Percentiles rank a stretch among this genome's conserved stretches.
Conservation (phyloP, 2,329 filamentous ascomycete species). For the Paramyrothecium sp. region DNA sequence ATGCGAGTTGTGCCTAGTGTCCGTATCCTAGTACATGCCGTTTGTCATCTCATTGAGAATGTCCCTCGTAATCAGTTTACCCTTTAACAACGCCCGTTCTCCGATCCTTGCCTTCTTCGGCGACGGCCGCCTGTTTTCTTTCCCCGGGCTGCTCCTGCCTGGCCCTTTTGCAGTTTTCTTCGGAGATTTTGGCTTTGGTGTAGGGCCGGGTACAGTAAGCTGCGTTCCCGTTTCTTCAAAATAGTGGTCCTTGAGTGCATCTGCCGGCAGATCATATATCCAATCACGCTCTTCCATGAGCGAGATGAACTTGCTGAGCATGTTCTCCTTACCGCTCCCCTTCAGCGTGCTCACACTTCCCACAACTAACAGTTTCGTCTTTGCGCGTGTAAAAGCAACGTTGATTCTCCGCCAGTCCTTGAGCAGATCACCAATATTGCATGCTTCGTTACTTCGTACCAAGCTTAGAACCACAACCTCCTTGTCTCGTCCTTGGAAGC, state of each 20-base stretch:
- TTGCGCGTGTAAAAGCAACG: conserved; percentile 89
- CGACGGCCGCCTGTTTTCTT: conserved; percentile 45
- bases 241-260: conserved; percentile 64
- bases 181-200: conserved; percentile 24
- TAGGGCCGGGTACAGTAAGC: conserved; percentile 30
- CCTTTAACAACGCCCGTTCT: conserved; percentile 61
- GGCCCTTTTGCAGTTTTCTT: conserved; percentile 21
- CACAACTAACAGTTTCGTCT: conserved; percentile 86
- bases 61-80: conserved; percentile 69
- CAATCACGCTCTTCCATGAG: conserved; percentile 79
- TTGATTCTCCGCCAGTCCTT: conserved; percentile 93
- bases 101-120: conserved; percentile 59
- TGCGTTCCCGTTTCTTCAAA: conserved; percentile 62
- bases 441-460: conserved; percentile 80
- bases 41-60: conserved; percentile 71
- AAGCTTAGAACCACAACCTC: conserved; percentile 85
- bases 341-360: conserved; percentile 81
- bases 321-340: conserved; percentile 67
- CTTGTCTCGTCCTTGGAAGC: conserved; percentile 95
- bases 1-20: background rate
- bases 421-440: conserved; percentile 84
- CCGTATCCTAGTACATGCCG: conserved; percentile 33
- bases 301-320: conserved; percentile 72
- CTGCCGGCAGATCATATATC: conserved; percentile 69
- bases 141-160: conserved; percentile 22